Percentiles rank a stretch among this genome's conserved stretches.
Evolutionary conservation across 2,329 filamentous ascomycete genomes (phyloP).

Genomic region (Colletotrichum euphorbiae): DNA sequence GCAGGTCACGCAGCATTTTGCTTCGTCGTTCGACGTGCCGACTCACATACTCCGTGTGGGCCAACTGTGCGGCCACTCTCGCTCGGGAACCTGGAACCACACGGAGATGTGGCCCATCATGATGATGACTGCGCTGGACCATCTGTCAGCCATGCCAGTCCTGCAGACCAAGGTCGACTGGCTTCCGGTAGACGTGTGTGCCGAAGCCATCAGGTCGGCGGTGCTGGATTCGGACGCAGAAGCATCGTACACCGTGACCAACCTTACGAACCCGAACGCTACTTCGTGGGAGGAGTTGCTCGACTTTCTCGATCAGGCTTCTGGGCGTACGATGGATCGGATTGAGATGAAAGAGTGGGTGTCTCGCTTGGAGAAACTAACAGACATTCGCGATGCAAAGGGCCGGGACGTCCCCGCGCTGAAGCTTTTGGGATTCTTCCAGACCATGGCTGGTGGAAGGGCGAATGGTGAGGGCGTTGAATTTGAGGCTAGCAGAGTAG

Average conservation of each 20-base stretch:
- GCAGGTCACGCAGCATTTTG: slow-evolving; percentile 16
- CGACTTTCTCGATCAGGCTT: not conserved
- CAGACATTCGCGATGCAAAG: not conserved
- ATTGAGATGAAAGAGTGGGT: slow-evolving; percentile 21
- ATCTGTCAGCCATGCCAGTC: slow-evolving; percentile 5
- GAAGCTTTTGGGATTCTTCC: slow-evolving; percentile 25
- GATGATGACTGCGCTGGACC: slow-evolving; percentile 16
- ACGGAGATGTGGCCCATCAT: slow-evolving; percentile 35
- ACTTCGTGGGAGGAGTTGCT: slow-evolving; percentile 6
- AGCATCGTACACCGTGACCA: not conserved
- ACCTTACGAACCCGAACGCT: slow-evolving; percentile 1
- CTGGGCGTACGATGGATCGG: not conserved
- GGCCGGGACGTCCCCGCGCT: not conserved
- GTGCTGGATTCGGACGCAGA: not conserved
- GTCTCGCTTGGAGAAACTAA: not conserved
- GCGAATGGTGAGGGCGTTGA: slow-evolving; percentile 14
- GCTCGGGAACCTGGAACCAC: slow-evolving; percentile 7
- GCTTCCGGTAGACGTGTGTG: slow-evolving; percentile 28
- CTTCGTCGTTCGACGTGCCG: not conserved
- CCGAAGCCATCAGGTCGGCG: not conserved
- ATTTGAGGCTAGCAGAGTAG: not conserved
- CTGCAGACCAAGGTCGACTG: slow-evolving; percentile 24
- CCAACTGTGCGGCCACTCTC: slow-evolving; percentile 23
- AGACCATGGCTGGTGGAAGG: slow-evolving; percentile 1
- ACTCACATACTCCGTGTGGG: slow-evolving; percentile 13